These are phyloP conservation scores for Spergularia azorica DNA, from an alignment of 179 eudicot species.

Conservation along the genomic window DNA sequence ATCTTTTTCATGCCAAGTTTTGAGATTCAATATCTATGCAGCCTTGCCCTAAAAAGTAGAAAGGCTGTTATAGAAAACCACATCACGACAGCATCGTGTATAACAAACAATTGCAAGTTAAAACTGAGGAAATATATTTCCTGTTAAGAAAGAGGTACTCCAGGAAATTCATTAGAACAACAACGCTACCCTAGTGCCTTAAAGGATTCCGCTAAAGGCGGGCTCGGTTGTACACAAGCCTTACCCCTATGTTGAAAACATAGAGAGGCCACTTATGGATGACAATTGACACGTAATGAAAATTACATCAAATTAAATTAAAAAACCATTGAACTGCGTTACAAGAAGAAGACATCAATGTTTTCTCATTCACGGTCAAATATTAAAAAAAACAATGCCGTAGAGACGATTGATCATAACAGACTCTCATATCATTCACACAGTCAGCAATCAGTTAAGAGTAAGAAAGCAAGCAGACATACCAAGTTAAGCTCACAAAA, in stretches of 20 bases:
- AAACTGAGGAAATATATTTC: background rate
- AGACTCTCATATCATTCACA: background rate
- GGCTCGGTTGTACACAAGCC: too few relatives aligned
- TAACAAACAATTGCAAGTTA: background rate
- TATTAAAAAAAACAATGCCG: too few relatives aligned
- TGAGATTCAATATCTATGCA: background rate
- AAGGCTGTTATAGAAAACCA: background rate
- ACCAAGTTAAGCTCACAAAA: conserved; percentile 85
- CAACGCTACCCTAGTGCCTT: too few relatives aligned
- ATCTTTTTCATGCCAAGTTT: background rate
- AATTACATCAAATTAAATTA: too few relatives aligned
- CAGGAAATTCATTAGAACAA: background rate
- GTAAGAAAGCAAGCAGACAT: conserved; percentile 15
- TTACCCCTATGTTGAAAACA: too few relatives aligned
- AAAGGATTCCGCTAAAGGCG: too few relatives aligned
- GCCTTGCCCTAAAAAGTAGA: background rate
- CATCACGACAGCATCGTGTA: background rate
- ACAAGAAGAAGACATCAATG: background rate
- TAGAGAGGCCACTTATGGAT: too few relatives aligned
- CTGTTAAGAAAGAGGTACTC: background rate
- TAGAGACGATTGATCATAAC: background rate
- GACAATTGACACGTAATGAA: too few relatives aligned
- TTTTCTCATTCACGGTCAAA: too few relatives aligned
- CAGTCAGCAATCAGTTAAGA: background rate
- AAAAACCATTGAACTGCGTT: background rate